Evolutionary conservation across 2,329 filamentous ascomycete species (phyloP).

Genomic region (Alternaria dauci): DNA sequence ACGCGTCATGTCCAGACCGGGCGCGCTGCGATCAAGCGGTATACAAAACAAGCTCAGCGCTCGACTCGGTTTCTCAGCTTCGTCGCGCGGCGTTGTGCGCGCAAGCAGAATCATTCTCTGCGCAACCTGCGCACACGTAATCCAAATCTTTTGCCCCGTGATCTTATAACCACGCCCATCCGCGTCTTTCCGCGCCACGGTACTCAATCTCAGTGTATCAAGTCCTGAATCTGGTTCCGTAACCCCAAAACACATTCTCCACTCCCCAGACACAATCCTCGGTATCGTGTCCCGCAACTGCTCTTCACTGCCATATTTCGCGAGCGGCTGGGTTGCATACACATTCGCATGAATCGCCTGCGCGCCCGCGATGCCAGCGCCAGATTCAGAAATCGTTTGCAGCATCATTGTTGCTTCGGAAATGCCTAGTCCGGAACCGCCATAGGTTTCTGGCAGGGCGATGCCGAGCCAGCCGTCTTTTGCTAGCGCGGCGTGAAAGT

Average conservation of each 20-base stretch:
- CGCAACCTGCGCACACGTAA: constrained; percentile 83
- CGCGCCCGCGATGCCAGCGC: constrained; percentile 77
- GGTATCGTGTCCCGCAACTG: constrained; percentile 72
- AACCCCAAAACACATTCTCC: constrained; percentile 80
- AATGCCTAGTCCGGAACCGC: constrained; percentile 78
- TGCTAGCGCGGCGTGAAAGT: constrained; percentile 78
- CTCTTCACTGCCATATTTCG: constrained; percentile 72
- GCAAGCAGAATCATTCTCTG: constrained; percentile 84
- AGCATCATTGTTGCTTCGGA: constrained; percentile 88
- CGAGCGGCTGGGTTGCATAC: constrained; percentile 78
- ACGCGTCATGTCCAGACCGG: constrained; percentile 70
- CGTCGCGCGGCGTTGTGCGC: constrained; percentile 73
- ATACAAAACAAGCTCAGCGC: constrained; percentile 84
- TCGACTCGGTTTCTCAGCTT: constrained; percentile 74
- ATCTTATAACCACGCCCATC: constrained; percentile 71
- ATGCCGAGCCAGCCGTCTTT: constrained; percentile 84
- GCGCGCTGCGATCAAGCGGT: constrained; percentile 69
- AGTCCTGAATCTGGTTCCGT: constrained; percentile 85
- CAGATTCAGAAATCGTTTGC: constrained; percentile 80
- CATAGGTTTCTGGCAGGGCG: constrained; percentile 76
- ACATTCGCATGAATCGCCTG: constrained; percentile 70
- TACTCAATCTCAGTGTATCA: constrained; percentile 73
- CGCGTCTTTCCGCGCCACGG: constrained; percentile 46
- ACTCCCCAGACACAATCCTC: constrained; percentile 74
- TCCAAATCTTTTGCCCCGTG: constrained; percentile 88